Evolutionary conservation across 805 yeast species (phyloP).

Genomic region (Pichia nakasei): DNA sequence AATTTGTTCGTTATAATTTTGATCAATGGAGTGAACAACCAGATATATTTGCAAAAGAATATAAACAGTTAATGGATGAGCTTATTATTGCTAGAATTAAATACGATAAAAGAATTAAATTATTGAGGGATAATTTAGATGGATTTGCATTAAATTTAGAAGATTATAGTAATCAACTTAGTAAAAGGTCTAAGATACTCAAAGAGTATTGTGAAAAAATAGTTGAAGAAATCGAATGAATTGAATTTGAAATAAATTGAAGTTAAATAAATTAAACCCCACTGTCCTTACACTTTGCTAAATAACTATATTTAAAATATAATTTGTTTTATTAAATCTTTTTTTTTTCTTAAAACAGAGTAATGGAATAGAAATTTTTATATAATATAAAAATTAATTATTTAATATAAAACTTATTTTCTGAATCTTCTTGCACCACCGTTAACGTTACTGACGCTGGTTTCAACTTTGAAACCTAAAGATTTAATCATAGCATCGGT

Average conservation of each 20-base stretch:
- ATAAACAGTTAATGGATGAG: conserved; percentile 26
- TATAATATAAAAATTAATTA: background rate
- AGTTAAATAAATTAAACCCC: too few species aligned
- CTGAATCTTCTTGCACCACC: conserved; percentile 82
- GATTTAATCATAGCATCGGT: conserved; percentile 92
- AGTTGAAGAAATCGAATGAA: conserved; percentile 18
- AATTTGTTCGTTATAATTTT: conserved; percentile 12
- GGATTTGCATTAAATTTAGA: conserved; percentile 15
- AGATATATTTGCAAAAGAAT: conserved; percentile 24
- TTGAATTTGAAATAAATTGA: too few species aligned
- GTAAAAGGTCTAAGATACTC: conserved; percentile 31
- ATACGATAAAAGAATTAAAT: conserved; percentile 29
- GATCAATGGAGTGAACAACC: conserved; percentile 33
- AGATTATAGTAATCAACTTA: conserved; percentile 25
- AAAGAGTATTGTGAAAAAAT: conserved; percentile 36
- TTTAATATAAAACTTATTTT: conserved; percentile 45
- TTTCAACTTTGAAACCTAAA: conserved; percentile 85
- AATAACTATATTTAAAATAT: too few species aligned
- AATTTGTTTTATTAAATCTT: too few species aligned
- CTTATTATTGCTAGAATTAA: conserved; percentile 32
- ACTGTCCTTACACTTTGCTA: too few species aligned
- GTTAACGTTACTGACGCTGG: conserved; percentile 76
- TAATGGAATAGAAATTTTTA: background rate
- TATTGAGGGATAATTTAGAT: conserved; percentile 15
- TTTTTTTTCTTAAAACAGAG: background rate